These are phyloP conservation scores for Sphenostylis stenocarpa DNA, from an alignment of 306 rosid genomes.

Conservation along the genomic window DNA sequence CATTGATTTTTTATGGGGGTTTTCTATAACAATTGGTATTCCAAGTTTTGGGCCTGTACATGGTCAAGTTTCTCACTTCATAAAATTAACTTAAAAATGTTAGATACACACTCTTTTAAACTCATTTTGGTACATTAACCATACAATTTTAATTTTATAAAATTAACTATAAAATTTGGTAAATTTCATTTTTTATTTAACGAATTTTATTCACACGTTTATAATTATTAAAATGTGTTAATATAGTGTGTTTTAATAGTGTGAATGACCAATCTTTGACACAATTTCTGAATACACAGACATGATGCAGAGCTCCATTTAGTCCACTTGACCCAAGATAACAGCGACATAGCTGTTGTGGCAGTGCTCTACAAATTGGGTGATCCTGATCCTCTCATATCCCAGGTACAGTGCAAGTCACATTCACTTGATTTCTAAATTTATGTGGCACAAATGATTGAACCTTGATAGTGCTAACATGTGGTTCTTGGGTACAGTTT, in stretches of 20 bases:
- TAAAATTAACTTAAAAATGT: too few species aligned
- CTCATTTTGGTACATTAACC: too few species aligned
- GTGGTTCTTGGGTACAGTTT: slow-evolving; percentile 39
- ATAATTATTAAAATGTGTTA: too few species aligned
- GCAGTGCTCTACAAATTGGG: slow-evolving; percentile 58
- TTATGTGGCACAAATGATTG: background rate
- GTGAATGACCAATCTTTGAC: background rate
- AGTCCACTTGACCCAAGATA: slow-evolving; percentile 57
- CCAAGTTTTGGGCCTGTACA: too few species aligned
- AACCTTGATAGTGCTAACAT: background rate
- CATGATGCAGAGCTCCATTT: slow-evolving; percentile 69
- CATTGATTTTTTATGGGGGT: background rate
- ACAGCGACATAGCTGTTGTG: slow-evolving; percentile 46
- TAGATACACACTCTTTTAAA: too few species aligned
- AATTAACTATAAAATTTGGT: too few species aligned
- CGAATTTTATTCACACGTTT: too few species aligned
- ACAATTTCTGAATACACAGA: slow-evolving; percentile 32
- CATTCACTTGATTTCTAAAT: background rate
- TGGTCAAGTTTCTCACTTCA: too few species aligned
- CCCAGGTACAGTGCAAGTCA: slow-evolving; percentile 48
- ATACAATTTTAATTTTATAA: too few species aligned
- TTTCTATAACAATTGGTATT: background rate
- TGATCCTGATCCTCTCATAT: slow-evolving; percentile 53
- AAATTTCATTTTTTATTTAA: too few species aligned
- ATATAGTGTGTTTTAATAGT: background rate